phyloP scores from a whole-genome alignment of 805 yeast genomes.

The Candida railenensis region DNA sequence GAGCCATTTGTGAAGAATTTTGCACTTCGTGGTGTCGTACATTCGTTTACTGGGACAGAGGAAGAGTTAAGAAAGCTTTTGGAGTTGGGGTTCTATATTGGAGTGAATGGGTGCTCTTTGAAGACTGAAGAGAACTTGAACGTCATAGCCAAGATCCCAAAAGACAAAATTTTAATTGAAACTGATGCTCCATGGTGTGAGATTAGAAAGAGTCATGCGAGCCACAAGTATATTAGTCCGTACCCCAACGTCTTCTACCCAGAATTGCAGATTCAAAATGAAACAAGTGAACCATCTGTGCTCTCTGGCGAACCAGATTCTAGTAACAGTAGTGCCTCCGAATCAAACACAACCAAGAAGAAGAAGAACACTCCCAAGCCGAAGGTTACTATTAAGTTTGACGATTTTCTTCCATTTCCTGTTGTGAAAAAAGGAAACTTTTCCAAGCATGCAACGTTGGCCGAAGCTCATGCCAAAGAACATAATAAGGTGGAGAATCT shows the following conservation, averaged over 20 bases:
- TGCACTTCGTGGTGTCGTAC: slow-evolving; percentile 70
- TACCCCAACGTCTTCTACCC: slow-evolving; percentile 63
- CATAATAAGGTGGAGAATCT: slow-evolving; percentile 20
- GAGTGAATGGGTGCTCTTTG: slow-evolving; percentile 92
- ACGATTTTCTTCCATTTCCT: slow-evolving; percentile 60
- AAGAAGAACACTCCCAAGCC: slow-evolving; percentile 18
- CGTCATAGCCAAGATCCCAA: slow-evolving; percentile 68
- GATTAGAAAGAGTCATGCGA: slow-evolving; percentile 69
- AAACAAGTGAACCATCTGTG: not conserved
- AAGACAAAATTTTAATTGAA: slow-evolving; percentile 72
- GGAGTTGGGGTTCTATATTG: slow-evolving; percentile 62
- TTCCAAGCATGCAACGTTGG: slow-evolving; percentile 25
- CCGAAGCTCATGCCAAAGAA: slow-evolving; percentile 9
- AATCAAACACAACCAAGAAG: slow-evolving; percentile 7
- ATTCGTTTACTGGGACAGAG: slow-evolving; percentile 85
- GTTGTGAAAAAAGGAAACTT: slow-evolving; percentile 65
- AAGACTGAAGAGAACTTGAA: slow-evolving; percentile 71
- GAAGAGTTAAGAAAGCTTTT: slow-evolving; percentile 62
- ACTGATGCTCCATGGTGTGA: slow-evolving; percentile 99
- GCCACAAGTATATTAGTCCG: slow-evolving; percentile 54
- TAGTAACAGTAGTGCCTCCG: not conserved
- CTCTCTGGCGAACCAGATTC: not conserved
- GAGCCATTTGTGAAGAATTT: slow-evolving; percentile 57
- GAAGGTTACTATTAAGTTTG: slow-evolving; percentile 28
- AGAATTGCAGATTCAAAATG: slow-evolving; percentile 51